phyloP scores from a whole-genome alignment of 495 filamentous ascomycete genomes.

The Thermochaetoides thermophila region DNA sequence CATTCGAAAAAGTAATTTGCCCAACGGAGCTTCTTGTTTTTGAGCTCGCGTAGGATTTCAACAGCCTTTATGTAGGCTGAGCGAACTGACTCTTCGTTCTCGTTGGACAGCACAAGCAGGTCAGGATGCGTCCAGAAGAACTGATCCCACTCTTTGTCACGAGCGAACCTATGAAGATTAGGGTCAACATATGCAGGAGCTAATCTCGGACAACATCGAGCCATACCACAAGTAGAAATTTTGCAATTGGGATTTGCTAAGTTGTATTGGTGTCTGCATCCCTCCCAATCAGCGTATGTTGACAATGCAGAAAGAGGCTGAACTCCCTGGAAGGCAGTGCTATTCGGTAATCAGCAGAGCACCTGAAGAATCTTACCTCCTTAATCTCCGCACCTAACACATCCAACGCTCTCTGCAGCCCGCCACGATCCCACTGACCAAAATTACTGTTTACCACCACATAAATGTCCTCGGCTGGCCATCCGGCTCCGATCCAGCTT shows the following conservation, averaged over 20 bases:
- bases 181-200: not conserved
- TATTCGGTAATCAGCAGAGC: no score
- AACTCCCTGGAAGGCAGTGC: no score
- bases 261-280: constrained; percentile 41
- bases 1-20: constrained; percentile 41
- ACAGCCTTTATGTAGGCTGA: constrained; percentile 36
- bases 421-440: no score
- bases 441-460: constrained; percentile 49
- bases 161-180: constrained; percentile 16
- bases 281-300: no score
- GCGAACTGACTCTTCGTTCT: constrained; percentile 22
- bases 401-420: no score
- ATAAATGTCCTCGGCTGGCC: constrained; percentile 44
- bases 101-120: constrained; percentile 34
- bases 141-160: constrained; percentile 31
- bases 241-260: constrained; percentile 47
- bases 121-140: constrained; percentile 52
- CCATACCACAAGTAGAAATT: constrained; percentile 36
- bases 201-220: no score
- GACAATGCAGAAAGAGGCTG: no score
- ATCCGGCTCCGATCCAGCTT: constrained; percentile 44
- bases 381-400: constrained; percentile 40
- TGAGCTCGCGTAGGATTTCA: constrained; percentile 23
- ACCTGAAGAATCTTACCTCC: no score
- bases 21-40: constrained; percentile 24